Evolutionary conservation across 202 grass and related monocot genomes (phyloP).

Genomic region (Panicum virgatum): DNA sequence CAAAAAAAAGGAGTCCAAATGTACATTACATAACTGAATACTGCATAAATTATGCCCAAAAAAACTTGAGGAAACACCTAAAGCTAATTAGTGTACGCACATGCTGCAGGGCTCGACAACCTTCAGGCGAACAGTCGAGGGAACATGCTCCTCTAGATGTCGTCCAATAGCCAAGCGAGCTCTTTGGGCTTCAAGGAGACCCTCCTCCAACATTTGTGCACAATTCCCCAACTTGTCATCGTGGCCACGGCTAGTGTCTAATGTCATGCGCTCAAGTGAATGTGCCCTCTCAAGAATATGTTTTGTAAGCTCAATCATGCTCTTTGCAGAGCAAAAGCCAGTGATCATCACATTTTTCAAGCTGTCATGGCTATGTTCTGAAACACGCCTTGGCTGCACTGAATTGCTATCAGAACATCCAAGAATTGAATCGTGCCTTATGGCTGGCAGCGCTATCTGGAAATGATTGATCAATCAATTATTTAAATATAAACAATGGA

Average conservation of each 20-base stretch:
- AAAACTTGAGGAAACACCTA: background rate
- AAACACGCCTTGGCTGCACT: background rate
- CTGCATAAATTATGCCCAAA: background rate
- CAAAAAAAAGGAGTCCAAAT: background rate
- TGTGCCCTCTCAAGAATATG: background rate
- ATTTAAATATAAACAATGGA: background rate
- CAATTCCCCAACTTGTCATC: background rate
- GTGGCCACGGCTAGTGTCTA: slow-evolving; percentile 4
- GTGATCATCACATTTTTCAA: background rate
- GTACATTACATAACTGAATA: background rate
- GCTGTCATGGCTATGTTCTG: background rate
- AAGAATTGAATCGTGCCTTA: slow-evolving; percentile 6
- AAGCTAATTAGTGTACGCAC: background rate
- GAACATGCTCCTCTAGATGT: background rate
- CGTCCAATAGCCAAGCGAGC: background rate
- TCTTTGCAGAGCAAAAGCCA: slow-evolving; percentile 11
- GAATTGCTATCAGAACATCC: background rate
- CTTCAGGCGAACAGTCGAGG: background rate
- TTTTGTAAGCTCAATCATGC: background rate
- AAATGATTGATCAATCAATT: background rate
- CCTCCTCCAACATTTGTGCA: background rate
- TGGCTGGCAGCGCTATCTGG: background rate
- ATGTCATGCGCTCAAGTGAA: background rate
- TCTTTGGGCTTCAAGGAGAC: background rate
- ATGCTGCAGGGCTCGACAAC: background rate